Evolutionary conservation across 1,139 yeast species (phyloP).

Genomic region (Casaregolazyma lundiana): DNA sequence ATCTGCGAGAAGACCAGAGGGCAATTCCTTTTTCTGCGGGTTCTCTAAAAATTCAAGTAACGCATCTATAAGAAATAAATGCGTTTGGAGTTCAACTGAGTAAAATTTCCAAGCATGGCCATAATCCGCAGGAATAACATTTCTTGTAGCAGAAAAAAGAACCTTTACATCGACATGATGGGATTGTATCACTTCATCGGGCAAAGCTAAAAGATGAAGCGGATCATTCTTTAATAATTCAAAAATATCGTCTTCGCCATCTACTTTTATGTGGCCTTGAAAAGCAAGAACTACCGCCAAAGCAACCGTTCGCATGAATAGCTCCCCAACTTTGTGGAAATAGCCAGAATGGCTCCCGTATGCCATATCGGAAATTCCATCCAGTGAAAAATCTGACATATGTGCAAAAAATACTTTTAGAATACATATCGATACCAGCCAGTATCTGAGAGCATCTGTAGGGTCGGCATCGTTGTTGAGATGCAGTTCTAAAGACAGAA

Average conservation of each 20-base stretch:
- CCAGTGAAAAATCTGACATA: not conserved
- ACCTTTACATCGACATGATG: not conserved
- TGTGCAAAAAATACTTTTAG: not conserved
- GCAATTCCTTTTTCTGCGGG: not conserved
- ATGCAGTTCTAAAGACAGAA: not conserved
- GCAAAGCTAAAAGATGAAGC: not conserved
- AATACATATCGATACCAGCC: not conserved
- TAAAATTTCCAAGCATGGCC: not conserved
- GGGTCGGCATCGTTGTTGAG: not conserved
- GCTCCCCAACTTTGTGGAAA: slow-evolving; percentile 7
- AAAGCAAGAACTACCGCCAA: not conserved
- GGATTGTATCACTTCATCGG: not conserved
- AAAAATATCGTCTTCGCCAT: not conserved
- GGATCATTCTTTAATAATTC: not conserved
- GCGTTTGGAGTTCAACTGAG: not conserved
- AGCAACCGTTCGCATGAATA: slow-evolving; percentile 2
- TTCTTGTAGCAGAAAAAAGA: not conserved
- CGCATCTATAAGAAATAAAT: not conserved
- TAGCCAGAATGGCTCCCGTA: slow-evolving; percentile 2
- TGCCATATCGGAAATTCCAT: not conserved
- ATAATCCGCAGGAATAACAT: not conserved
- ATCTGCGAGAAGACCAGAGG: not conserved
- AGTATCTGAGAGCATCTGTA: slow-evolving; percentile 4
- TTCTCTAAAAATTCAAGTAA: not conserved
- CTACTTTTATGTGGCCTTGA: not conserved